phyloP scores from a whole-genome alignment of 306 rosid species.

The Citrullus amarus region DNA sequence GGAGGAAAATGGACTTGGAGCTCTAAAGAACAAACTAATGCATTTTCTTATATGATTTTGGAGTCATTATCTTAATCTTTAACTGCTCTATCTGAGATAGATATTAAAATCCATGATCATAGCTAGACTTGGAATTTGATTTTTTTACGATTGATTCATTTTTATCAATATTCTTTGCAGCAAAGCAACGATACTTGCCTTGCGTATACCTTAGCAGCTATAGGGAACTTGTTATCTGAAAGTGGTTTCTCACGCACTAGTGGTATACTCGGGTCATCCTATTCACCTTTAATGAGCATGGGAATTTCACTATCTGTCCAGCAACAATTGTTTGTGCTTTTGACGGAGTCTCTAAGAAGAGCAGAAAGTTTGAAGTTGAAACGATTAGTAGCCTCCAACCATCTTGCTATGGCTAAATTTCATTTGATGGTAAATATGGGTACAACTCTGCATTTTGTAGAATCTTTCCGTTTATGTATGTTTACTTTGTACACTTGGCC shows the following conservation, averaged over 20 bases:
- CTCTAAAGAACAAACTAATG: background rate
- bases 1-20: background rate
- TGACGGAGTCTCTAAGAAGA: constrained; percentile 88
- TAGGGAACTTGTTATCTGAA: constrained; percentile 89
- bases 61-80: background rate
- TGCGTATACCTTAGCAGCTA: constrained; percentile 86
- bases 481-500: background rate
- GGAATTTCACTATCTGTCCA: constrained; percentile 81
- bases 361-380: constrained; percentile 86
- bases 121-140: background rate
- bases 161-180: constrained; percentile 37
- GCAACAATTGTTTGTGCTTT: constrained; percentile 85
- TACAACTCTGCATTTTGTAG: constrained; percentile 8
- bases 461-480: constrained; percentile 4
- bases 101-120: background rate
- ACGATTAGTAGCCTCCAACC: constrained; percentile 84
- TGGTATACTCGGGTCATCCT: constrained; percentile 77
- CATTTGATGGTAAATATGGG: constrained; percentile 62
- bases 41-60: background rate
- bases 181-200: constrained; percentile 90
- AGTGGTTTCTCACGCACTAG: constrained; percentile 83
- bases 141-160: background rate
- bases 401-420: constrained; percentile 89
- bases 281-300: constrained; percentile 72
- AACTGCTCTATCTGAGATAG: background rate